Evolutionary conservation across 441 rosid genomes (phyloP), one percentile per base, ranked within the genome.

Genomic region (Adansonia gregorii): DNA sequence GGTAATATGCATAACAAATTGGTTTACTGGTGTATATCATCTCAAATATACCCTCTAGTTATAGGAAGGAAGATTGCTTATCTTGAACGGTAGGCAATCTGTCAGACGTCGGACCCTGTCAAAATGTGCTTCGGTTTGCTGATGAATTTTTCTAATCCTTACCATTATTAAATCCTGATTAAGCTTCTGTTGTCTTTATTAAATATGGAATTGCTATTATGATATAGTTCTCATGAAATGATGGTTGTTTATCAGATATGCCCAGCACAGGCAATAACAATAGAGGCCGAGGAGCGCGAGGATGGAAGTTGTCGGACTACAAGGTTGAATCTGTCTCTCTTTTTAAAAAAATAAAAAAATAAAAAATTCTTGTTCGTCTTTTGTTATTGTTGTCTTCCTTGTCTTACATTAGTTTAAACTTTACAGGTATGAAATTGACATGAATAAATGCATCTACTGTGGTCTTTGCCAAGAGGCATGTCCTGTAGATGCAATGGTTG

Each of bases 391-490:
- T 51, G 20, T 45, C n/a, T 43, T 10, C 9, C 54, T 43, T 6
- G 17, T 79, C 10, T 54, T n/a, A 9, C 71, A 31, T 0, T 10
- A 49, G 35, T 60, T 58, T 80, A 35, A 64, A 67, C 76, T 66
- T 63, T 82, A 76, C 85, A 95, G 99, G 91, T 92, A 94, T 15
- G 97, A 96, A 78, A 94, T 96, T 71, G 98, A 94, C 88, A 96
- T 91, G 98, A 96, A 98, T 35, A 94, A 96, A 80, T 94, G 99
- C 84, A 96, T 94, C 77, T 96, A 96, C 84, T 96, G 98, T 82
- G 99, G 99, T 49, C 94, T 94, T 80, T 96, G 98, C 92, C 98
- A 94, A 92, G 98, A 96, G 86, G 99, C 99, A 51, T 96, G 98
- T 87, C 99, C 99, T 61, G 98, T 96, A 74, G 99, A 94, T 81